A percentile compares a stretch with the other conserved stretches of the same genome.
Conservation (phyloP, 2,329 filamentous ascomycete species). For the Akanthomyces muscarius region DNA sequence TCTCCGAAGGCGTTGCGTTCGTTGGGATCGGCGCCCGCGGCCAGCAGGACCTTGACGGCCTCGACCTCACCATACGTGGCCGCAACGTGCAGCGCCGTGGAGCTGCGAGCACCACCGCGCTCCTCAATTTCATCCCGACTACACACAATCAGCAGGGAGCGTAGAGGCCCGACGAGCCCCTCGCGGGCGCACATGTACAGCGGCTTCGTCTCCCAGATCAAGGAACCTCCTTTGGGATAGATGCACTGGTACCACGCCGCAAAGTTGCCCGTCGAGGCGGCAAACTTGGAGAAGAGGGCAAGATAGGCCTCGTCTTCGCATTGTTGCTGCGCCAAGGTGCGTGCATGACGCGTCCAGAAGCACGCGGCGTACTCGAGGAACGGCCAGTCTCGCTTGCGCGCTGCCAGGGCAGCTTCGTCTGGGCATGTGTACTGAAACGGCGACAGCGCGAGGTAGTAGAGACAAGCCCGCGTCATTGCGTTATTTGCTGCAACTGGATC, state of each 20-base stretch:
- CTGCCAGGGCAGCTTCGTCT: background rate
- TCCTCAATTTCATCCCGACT: slow-evolving; percentile 6
- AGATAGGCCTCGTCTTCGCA: background rate
- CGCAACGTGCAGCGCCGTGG: slow-evolving; percentile 15
- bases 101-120: slow-evolving; percentile 10
- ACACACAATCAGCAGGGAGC: background rate
- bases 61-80: slow-evolving; percentile 14
- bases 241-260: slow-evolving; percentile 17
- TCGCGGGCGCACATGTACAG: slow-evolving; percentile 16
- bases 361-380: slow-evolving; percentile 9
- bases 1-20: slow-evolving; percentile 7
- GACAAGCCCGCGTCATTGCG: background rate
- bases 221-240: background rate
- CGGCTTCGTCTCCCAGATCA: slow-evolving; percentile 6
- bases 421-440: slow-evolving; percentile 1
- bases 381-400: slow-evolving; percentile 11
- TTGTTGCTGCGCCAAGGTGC: background rate
- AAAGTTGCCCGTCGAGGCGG: slow-evolving; percentile 4
- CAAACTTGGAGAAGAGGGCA: background rate
- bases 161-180: slow-evolving; percentile 6
- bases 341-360: slow-evolving; percentile 11
- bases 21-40: slow-evolving; percentile 11
- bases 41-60: slow-evolving; percentile 8
- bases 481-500: background rate
- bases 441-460: slow-evolving; percentile 12